A percentile compares a stretch with the other conserved stretches of the same genome.
Evolutionary conservation across 371 early-diverging fungal species (phyloP).

Genomic region (Choanephora cucurbitarum): DNA sequence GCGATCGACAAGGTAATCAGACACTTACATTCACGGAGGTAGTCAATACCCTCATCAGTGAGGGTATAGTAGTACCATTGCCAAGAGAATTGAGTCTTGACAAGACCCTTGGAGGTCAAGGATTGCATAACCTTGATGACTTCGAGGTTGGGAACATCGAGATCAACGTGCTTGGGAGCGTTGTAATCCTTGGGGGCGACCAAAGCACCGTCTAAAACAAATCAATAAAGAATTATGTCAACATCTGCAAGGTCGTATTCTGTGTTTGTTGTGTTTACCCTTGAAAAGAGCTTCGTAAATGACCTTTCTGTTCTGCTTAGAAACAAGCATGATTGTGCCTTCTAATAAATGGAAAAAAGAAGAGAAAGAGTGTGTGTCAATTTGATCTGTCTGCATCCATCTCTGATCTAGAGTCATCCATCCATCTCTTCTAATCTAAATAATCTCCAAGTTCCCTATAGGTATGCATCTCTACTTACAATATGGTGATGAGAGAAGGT

Average conservation of each 20-base stretch:
- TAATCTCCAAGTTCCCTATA: not conserved
- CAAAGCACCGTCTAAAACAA: conserved; percentile 88
- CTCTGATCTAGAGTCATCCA: not conserved
- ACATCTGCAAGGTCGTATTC: not conserved
- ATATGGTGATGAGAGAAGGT: conserved; percentile 36
- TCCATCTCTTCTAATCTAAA: conserved; percentile 9
- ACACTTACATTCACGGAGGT: conserved; percentile 82
- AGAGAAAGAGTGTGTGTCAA: too few species aligned
- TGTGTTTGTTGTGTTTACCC: conserved; percentile 44
- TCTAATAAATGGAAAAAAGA: conserved; percentile 1
- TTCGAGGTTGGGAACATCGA: conserved; percentile 95
- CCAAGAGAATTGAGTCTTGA: conserved; percentile 98
- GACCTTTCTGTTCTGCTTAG: conserved; percentile 91
- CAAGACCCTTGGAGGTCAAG: conserved; percentile 90
- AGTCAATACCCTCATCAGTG: conserved; percentile 96
- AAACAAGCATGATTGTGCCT: conserved; percentile 83
- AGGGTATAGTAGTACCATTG: conserved; percentile 98
- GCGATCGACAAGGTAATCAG: not conserved
- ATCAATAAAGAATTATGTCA: not conserved
- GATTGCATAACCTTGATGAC: conserved; percentile 98
- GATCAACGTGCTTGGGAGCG: conserved; percentile 88
- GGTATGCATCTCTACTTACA: conserved; percentile 25
- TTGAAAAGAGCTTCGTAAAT: conserved; percentile 91
- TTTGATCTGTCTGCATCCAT: not conserved
- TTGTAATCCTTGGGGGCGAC: conserved; percentile 98